These are phyloP conservation scores for Dendrobium huoshanense DNA, from an alignment of 106 monocot species.

Conservation along the genomic window DNA sequence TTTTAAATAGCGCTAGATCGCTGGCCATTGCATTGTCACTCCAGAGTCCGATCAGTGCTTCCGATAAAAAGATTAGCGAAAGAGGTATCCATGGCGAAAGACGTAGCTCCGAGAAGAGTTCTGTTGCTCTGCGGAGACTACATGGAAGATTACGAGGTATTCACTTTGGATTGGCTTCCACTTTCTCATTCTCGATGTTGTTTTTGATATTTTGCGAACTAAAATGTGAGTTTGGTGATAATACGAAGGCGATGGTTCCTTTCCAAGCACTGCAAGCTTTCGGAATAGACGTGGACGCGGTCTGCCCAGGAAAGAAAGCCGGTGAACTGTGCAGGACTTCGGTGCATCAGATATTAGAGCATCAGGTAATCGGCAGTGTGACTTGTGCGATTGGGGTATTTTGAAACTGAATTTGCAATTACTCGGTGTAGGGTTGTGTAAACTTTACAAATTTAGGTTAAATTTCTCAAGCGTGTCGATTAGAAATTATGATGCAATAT, in stretches of 20 bases:
- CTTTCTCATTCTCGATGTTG: background rate
- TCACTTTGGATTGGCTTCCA: background rate
- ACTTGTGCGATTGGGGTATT: background rate
- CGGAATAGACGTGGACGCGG: constrained; percentile 69
- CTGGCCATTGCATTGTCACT: background rate
- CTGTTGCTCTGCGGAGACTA: constrained; percentile 20
- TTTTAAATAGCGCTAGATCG: background rate
- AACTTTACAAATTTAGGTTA: too few species aligned
- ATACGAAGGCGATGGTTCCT: constrained; percentile 64
- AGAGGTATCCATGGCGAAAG: background rate
- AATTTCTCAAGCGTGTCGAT: too few species aligned
- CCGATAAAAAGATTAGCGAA: background rate
- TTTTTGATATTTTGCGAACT: background rate
- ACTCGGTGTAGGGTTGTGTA: too few species aligned
- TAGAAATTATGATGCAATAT: too few species aligned
- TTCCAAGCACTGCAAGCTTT: constrained; percentile 81
- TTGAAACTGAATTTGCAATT: too few species aligned
- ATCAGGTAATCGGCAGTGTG: constrained; percentile 47
- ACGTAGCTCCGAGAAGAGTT: constrained; percentile 2
- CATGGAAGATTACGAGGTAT: constrained; percentile 20
- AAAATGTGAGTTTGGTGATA: background rate
- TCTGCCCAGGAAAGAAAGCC: constrained; percentile 77
- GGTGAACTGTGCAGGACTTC: constrained; percentile 76
- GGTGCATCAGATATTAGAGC: constrained; percentile 43
- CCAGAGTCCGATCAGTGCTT: background rate